Conservation (phyloP, 2,329 filamentous ascomycete genomes). For the Penicillium concentricum region DNA sequence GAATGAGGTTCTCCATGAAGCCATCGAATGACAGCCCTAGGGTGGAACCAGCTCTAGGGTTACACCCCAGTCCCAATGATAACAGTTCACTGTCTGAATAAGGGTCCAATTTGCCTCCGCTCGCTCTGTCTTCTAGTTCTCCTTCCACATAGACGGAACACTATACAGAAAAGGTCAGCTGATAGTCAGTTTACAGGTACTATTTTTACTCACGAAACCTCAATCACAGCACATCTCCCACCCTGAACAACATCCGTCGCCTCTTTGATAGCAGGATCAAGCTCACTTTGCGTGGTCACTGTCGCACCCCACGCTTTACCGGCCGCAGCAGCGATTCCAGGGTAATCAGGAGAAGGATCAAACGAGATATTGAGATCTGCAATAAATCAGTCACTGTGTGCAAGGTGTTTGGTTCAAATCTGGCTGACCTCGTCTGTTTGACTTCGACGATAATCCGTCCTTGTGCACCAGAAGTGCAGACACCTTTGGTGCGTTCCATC, state of each 20-base stretch:
- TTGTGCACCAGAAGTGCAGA: slow-evolving; percentile 63
- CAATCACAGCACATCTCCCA: slow-evolving; percentile 58
- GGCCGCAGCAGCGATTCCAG: slow-evolving; percentile 63
- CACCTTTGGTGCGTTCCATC: slow-evolving; percentile 56
- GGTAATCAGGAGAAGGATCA: slow-evolving; percentile 61
- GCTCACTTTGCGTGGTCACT: slow-evolving; percentile 51
- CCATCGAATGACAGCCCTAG: too few species aligned
- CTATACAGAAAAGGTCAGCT: slow-evolving; percentile 4
- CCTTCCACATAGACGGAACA: slow-evolving; percentile 21
- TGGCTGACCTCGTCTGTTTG: slow-evolving; percentile 39
- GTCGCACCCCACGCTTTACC: slow-evolving; percentile 55
- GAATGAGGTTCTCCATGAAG: too few species aligned
- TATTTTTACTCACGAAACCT: slow-evolving; percentile 36
- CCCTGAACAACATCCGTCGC: slow-evolving; percentile 56
- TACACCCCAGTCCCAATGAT: too few species aligned
- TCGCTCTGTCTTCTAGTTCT: neutral
- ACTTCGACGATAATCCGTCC: slow-evolving; percentile 57
- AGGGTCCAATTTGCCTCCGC: too few species aligned
- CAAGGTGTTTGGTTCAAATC: neutral
- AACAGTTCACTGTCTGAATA: too few species aligned
- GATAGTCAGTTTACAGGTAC: neutral
- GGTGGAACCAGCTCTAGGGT: too few species aligned
- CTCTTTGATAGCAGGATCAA: slow-evolving; percentile 52
- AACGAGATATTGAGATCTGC: slow-evolving; percentile 62
- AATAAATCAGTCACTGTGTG: slow-evolving; percentile 32